phyloP scores from a whole-genome alignment of 1,284 basidiomycete genomes.

The Ustilago crameri region DNA sequence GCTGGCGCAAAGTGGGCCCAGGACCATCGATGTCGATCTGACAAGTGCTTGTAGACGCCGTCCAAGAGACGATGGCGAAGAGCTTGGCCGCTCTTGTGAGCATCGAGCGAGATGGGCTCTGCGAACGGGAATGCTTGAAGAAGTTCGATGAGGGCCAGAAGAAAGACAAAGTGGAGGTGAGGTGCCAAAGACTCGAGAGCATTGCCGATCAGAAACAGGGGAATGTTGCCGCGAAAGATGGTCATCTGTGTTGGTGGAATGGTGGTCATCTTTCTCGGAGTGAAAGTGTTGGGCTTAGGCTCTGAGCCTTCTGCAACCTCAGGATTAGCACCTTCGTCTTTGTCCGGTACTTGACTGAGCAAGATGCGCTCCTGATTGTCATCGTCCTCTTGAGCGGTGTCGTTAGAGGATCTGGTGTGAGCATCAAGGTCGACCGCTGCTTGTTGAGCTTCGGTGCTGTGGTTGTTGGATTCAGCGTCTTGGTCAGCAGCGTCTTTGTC shows the following conservation, averaged over 20 bases:
- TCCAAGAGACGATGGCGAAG: slow-evolving; percentile 47
- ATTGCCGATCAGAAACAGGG: slow-evolving; percentile 51
- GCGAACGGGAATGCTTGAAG: slow-evolving; percentile 56
- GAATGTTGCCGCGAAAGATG: slow-evolving; percentile 57
- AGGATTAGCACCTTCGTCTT: slow-evolving; percentile 29
- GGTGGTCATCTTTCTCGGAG: slow-evolving; percentile 20
- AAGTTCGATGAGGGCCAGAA: slow-evolving; percentile 48
- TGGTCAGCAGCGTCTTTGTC: slow-evolving; percentile 1
- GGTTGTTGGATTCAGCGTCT: slow-evolving; percentile 11
- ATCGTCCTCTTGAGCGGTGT: slow-evolving; percentile 3
- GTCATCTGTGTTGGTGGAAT: slow-evolving; percentile 54
- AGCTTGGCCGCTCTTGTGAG: slow-evolving; percentile 37
- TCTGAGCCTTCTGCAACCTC: slow-evolving; percentile 15
- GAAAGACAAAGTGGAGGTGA: slow-evolving; percentile 50
- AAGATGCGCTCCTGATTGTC: slow-evolving; percentile 29
- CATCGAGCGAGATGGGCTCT: slow-evolving; percentile 37
- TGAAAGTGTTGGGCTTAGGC: slow-evolving; percentile 32
- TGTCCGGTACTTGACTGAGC: slow-evolving; percentile 41
- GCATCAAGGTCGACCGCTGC: slow-evolving; percentile 36
- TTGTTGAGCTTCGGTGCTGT: slow-evolving; percentile 27
- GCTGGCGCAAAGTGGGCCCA: slow-evolving; percentile 35
- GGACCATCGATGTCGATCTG: slow-evolving; percentile 31
- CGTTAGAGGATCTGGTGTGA: slow-evolving; percentile 1
- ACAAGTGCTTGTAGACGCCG: slow-evolving; percentile 39
- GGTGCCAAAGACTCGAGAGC: slow-evolving; percentile 47